These are phyloP conservation scores for Epichloe aotearoae DNA, from an alignment of 2,329 filamentous ascomycete species.

Conservation along the genomic window DNA sequence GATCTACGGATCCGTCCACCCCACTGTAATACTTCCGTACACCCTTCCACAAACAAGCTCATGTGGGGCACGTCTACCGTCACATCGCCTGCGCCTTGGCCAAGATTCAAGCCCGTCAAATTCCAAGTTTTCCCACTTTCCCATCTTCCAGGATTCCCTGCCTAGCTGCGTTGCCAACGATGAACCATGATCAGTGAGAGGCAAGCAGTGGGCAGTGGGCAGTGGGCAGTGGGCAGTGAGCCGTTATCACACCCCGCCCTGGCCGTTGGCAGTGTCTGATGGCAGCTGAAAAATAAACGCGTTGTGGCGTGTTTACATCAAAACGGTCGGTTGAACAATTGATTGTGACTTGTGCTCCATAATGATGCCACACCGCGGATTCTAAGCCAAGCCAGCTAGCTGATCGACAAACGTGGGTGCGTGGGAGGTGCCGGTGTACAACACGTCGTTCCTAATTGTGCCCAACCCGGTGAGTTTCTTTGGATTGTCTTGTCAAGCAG, in stretches of 20 bases:
- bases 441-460: too few relatives aligned
- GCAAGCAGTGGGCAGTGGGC: background rate
- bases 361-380: slow-evolving; percentile 25
- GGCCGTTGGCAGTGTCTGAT: too few relatives aligned
- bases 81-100: background rate
- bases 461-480: too few relatives aligned
- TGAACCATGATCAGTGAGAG: background rate
- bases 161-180: background rate
- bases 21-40: background rate
- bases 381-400: background rate
- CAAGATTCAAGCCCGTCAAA: background rate
- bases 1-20: too few relatives aligned
- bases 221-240: too few relatives aligned
- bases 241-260: too few relatives aligned
- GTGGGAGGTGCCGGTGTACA: background rate
- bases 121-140: background rate
- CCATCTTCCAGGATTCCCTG: background rate
- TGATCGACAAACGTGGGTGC: too few relatives aligned
- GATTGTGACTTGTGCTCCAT: slow-evolving; percentile 13
- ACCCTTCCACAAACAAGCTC: slow-evolving; percentile 2
- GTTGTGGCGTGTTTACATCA: too few relatives aligned
- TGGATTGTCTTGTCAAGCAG: too few relatives aligned
- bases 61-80: background rate
- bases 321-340: background rate
- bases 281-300: too few relatives aligned